phyloP scores from a whole-genome alignment of 768 basidiomycete species.

The Mycena crocata region DNA sequence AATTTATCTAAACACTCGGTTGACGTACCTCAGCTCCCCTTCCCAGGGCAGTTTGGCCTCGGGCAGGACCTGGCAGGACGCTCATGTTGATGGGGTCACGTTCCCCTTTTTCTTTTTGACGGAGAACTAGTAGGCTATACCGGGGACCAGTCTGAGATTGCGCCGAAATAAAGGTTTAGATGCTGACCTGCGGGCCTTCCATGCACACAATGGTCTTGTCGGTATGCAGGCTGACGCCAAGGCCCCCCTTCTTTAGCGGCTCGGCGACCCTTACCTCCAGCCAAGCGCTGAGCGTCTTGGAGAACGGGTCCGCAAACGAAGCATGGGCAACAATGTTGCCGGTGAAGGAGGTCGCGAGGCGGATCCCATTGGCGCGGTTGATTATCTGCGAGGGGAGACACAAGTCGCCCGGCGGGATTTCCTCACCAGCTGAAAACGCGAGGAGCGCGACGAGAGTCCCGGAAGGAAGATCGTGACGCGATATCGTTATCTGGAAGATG shows the following conservation, averaged over 20 bases:
- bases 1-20: not conserved
- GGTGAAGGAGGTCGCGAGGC: slow-evolving; percentile 88
- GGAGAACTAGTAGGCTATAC: slow-evolving; percentile 72
- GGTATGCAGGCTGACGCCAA: slow-evolving; percentile 75
- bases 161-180: not conserved
- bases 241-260: slow-evolving; percentile 69
- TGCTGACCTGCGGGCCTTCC: slow-evolving; percentile 83
- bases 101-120: slow-evolving; percentile 84
- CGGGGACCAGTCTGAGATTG: not conserved
- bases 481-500: slow-evolving; percentile 94
- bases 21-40: slow-evolving; percentile 86
- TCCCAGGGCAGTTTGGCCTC: slow-evolving; percentile 98
- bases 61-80: slow-evolving; percentile 90
- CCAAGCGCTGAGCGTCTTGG: slow-evolving; percentile 70
- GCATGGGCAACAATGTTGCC: slow-evolving; percentile 86
- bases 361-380: slow-evolving; percentile 94
- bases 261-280: slow-evolving; percentile 71
- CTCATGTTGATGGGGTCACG: slow-evolving; percentile 98
- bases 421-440: slow-evolving; percentile 96
- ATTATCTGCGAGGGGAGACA: slow-evolving; percentile 92
- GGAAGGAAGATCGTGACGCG: slow-evolving; percentile 81
- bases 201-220: slow-evolving; percentile 93
- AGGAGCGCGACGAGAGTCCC: slow-evolving; percentile 89
- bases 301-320: slow-evolving; percentile 94
- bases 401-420: slow-evolving; percentile 92